Conservation (phyloP, 2,329 filamentous ascomycete genomes). For the Epicoccum sorghinum region DNA sequence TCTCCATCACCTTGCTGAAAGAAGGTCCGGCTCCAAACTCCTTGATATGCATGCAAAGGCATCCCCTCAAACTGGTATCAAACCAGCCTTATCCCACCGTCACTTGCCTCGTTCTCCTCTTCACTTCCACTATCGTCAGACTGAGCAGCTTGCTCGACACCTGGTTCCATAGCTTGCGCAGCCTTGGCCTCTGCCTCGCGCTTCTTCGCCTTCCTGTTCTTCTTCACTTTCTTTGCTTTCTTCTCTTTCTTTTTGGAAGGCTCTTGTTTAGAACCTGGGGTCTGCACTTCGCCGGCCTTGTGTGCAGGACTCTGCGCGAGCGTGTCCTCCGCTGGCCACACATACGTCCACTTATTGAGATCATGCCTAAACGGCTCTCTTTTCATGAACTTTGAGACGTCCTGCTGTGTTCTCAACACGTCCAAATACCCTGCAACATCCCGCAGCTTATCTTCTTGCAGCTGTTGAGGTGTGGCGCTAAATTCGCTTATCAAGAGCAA, state of each 20-base stretch:
- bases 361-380: slow-evolving; percentile 37
- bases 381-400: slow-evolving; percentile 69
- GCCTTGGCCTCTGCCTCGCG: slow-evolving; percentile 1
- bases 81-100: slow-evolving; percentile 3
- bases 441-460: slow-evolving; percentile 53
- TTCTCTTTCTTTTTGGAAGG: slow-evolving; percentile 12
- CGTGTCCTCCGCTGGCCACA: slow-evolving; percentile 28
- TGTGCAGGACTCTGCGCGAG: neutral
- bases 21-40: neutral
- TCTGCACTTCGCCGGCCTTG: slow-evolving; percentile 6
- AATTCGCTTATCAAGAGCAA: slow-evolving; percentile 83
- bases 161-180: neutral
- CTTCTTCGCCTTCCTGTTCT: slow-evolving; percentile 11
- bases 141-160: neutral
- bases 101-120: neutral
- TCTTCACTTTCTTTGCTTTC: slow-evolving; percentile 9
- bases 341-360: slow-evolving; percentile 31
- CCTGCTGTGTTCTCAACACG: slow-evolving; percentile 55
- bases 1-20: no score
- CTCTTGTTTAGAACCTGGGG: slow-evolving; percentile 4
- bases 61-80: neutral
- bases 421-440: slow-evolving; percentile 62
- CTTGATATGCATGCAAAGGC: neutral
- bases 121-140: neutral
- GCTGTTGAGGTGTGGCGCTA: slow-evolving; percentile 52